Evolutionary conservation across 2,329 filamentous ascomycete species (phyloP).

Genomic region (Cordyceps javanica): DNA sequence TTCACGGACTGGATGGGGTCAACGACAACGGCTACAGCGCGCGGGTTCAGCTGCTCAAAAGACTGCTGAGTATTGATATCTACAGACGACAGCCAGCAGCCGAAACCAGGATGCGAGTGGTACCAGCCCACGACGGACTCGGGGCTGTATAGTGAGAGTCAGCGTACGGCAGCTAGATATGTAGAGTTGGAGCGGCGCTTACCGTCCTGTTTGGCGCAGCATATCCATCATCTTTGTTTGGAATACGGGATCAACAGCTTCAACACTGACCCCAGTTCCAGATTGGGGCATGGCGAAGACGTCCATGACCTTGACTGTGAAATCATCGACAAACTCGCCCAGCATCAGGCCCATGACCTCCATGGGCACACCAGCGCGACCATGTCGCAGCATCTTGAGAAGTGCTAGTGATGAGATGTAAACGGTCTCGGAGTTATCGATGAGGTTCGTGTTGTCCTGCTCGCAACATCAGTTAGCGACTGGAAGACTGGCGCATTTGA

Average conservation of each 20-base stretch:
- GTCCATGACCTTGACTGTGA: slow-evolving; percentile 95
- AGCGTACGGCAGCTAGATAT: not conserved
- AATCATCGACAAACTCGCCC: slow-evolving; percentile 98
- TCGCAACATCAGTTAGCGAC: slow-evolving; percentile 14
- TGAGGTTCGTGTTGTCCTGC: slow-evolving; percentile 83
- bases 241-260: slow-evolving; percentile 96
- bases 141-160: slow-evolving; percentile 49
- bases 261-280: slow-evolving; percentile 94
- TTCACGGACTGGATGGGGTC: slow-evolving; percentile 99
- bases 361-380: slow-evolving; percentile 96
- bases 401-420: slow-evolving; percentile 97
- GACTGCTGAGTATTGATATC: slow-evolving; percentile 99
- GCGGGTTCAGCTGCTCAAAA: slow-evolving; percentile 97
- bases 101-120: slow-evolving; percentile 97
- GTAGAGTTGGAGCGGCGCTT: slow-evolving; percentile 25
- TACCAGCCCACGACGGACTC: slow-evolving; percentile 99
- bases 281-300: slow-evolving; percentile 99
- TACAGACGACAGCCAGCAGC: slow-evolving; percentile 97
- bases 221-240: slow-evolving; percentile 99
- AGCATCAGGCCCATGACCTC: slow-evolving; percentile 99
- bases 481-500: not conserved
- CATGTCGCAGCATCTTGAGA: slow-evolving; percentile 97
- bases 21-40: slow-evolving; percentile 94
- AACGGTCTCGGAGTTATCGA: slow-evolving; percentile 98
- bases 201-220: slow-evolving; percentile 95